Percentiles rank a stretch among this genome's conserved stretches.
Conservation (phyloP, 2,329 filamentous ascomycete species). For the Xylariaceae sp. region DNA sequence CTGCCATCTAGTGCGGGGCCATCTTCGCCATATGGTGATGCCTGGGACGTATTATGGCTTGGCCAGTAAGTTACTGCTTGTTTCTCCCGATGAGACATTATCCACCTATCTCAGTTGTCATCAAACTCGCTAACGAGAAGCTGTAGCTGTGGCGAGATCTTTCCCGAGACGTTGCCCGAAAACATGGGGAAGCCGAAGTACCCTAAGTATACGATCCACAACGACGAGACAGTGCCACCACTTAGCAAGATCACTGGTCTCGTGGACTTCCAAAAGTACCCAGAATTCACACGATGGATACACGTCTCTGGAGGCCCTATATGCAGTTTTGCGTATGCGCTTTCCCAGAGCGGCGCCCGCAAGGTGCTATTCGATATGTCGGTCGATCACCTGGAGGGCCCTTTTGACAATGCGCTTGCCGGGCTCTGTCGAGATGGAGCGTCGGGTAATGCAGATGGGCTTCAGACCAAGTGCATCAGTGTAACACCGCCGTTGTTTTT, state of each 20-base stretch:
- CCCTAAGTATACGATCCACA: constrained; percentile 36
- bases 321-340: constrained; percentile 43
- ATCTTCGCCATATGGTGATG: constrained; percentile 38
- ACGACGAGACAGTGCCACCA: constrained; percentile 39
- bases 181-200: constrained; percentile 36
- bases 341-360: constrained; percentile 37
- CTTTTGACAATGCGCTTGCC: constrained; percentile 45
- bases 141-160: constrained; percentile 38
- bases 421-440: constrained; percentile 41
- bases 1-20: constrained; percentile 32
- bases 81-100: background rate
- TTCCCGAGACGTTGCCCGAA: constrained; percentile 37
- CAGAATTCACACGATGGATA: constrained; percentile 37
- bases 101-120: background rate
- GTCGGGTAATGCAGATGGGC: constrained; percentile 30
- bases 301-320: constrained; percentile 38
- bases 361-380: constrained; percentile 41
- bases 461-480: constrained; percentile 43
- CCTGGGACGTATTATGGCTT: constrained; percentile 41
- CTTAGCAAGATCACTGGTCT: constrained; percentile 38
- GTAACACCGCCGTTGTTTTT: constrained; percentile 45
- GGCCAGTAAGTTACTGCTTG: constrained; percentile 31
- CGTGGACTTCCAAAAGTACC: constrained; percentile 36
- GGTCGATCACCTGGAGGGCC: constrained; percentile 39
- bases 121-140: background rate